phyloP scores from a whole-genome alignment of 179 eudicot genomes.

The Beta corolliflora region DNA sequence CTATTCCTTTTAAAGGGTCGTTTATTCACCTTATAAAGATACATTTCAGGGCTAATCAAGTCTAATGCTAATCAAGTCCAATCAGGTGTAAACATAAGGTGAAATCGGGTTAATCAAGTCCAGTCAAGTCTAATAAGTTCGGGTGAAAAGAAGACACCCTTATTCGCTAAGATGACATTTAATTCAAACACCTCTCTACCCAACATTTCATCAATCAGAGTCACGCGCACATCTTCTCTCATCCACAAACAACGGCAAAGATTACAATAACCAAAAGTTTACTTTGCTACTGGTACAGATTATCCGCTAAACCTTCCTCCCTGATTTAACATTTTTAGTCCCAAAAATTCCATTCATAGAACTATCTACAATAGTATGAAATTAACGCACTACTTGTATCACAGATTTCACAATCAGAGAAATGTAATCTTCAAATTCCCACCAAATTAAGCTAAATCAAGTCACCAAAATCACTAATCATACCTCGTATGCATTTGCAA shows the following conservation, averaged over 20 bases:
- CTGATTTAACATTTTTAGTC: no score
- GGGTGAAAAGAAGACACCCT: no score
- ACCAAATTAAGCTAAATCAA: not conserved
- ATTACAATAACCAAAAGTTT: not conserved
- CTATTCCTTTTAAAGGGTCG: not conserved
- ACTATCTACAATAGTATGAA: not conserved
- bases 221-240: not conserved
- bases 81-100: no score
- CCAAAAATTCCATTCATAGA: no score
- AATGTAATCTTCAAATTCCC: no score
- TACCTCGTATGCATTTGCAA: constrained; percentile 97
- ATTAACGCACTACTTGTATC: not conserved
- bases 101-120: no score
- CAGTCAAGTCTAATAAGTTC: no score
- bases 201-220: not conserved
- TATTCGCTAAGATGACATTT: not conserved
- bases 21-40: no score
- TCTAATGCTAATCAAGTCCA: no score
- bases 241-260: not conserved
- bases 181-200: not conserved
- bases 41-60: no score
- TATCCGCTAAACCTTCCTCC: not conserved
- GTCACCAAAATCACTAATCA: not conserved
- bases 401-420: no score
- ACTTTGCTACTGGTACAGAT: not conserved